A percentile compares a stretch with the other conserved stretches of the same genome.
These are phyloP conservation scores for Hemileia vastatrix DNA, from an alignment of 1,284 basidiomycete species.

Conservation along the genomic window DNA sequence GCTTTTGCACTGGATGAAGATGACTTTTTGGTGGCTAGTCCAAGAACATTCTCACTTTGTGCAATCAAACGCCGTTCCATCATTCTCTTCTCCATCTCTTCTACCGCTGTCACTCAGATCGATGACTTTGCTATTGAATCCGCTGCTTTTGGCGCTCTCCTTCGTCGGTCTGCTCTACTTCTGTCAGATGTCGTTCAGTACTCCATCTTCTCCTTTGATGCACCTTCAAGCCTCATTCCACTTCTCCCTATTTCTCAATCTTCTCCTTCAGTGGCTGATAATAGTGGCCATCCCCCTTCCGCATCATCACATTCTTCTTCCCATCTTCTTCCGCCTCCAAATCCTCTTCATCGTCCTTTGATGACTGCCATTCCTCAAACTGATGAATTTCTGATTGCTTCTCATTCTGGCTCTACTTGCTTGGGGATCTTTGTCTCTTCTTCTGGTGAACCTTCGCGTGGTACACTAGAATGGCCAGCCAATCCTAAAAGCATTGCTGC, in stretches of 20 bases:
- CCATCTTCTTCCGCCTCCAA: too few relatives aligned
- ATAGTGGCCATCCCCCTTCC: too few relatives aligned
- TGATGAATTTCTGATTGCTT: conserved; percentile 17
- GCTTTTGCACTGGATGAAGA: conserved; percentile 17
- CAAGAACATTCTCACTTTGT: conserved; percentile 3
- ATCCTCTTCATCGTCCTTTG: conserved; percentile 19
- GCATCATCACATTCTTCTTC: background rate
- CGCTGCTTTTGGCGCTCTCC: conserved; percentile 15
- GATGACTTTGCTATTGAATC: conserved; percentile 11
- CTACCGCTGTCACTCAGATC: conserved; percentile 10
- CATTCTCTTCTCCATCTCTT: conserved; percentile 4
- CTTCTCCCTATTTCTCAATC: conserved; percentile 13
- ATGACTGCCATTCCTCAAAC: conserved; percentile 20
- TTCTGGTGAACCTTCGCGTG: conserved; percentile 20
- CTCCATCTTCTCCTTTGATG: conserved; percentile 10
- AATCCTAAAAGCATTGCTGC: conserved; percentile 13
- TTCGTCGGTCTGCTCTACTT: conserved; percentile 13
- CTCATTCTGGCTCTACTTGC: conserved; percentile 19
- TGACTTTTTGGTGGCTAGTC: conserved; percentile 2
- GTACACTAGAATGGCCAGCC: conserved; percentile 19
- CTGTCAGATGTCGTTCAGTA: conserved; percentile 21
- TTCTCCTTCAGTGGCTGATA: background rate
- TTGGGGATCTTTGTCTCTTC: conserved; percentile 21
- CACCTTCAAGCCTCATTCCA: conserved; percentile 4
- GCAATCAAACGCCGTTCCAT: conserved; percentile 20